Conservation (phyloP, 306 rosid genomes). For the barrel medic (Medicago truncatula) region DNA sequence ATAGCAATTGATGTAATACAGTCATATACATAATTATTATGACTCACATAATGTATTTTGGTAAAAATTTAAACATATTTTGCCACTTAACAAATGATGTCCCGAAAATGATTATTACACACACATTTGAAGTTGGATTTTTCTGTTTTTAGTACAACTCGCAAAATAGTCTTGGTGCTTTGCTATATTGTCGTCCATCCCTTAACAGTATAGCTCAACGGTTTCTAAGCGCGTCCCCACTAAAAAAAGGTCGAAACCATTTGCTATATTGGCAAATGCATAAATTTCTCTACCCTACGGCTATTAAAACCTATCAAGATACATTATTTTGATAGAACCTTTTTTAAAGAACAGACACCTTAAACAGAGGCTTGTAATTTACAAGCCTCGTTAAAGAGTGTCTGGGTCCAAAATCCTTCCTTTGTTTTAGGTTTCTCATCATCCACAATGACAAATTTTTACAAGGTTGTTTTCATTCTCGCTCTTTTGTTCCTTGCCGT, state of each 20-base stretch:
- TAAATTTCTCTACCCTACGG: no score
- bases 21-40: no score
- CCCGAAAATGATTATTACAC: background rate
- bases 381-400: slow-evolving; percentile 15
- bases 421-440: background rate
- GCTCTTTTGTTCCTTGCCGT: slow-evolving; percentile 44
- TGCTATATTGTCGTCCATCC: slow-evolving; percentile 9
- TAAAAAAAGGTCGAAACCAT: slow-evolving; percentile 2
- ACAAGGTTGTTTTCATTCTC: slow-evolving; percentile 44
- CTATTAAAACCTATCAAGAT: background rate
- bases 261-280: slow-evolving; percentile 24
- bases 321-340: background rate
- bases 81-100: no score
- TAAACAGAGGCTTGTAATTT: slow-evolving; percentile 17
- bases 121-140: background rate
- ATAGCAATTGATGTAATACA: no score
- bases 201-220: background rate
- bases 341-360: background rate
- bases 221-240: background rate
- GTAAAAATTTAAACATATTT: no score
- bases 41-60: no score
- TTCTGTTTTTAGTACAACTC: background rate
- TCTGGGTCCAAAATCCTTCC: background rate
- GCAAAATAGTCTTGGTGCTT: background rate
- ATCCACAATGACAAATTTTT: slow-evolving; percentile 54